Evolutionary conservation across 164 flowering plant genomes (phyloP).

Genomic region (Platanus orientalis): DNA sequence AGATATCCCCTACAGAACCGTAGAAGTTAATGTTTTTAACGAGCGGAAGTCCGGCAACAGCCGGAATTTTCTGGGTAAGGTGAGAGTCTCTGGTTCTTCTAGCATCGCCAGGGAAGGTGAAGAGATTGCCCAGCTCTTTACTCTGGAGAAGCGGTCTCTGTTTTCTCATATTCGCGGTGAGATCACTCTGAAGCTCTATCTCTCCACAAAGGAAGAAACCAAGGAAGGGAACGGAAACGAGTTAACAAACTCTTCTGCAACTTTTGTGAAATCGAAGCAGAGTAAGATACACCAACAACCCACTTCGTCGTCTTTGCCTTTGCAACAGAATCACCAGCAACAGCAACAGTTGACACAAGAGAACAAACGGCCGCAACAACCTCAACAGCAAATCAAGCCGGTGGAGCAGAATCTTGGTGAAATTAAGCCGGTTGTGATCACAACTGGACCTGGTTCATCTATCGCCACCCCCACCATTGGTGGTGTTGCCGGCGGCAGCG

Average conservation of each 20-base stretch:
- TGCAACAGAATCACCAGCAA: slow-evolving; percentile 17
- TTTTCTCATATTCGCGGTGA: slow-evolving; percentile 70
- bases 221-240: slow-evolving; percentile 14
- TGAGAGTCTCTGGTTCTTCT: slow-evolving; percentile 54
- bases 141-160: slow-evolving; percentile 57
- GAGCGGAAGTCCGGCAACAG: slow-evolving; percentile 26
- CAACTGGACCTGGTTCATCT: slow-evolving; percentile 13
- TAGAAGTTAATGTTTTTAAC: slow-evolving; percentile 61
- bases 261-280: slow-evolving; percentile 11
- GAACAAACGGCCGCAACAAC: slow-evolving; percentile 13
- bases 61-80: slow-evolving; percentile 56
- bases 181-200: slow-evolving; percentile 59
- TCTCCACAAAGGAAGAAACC: slow-evolving; percentile 32
- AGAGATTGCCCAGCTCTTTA: slow-evolving; percentile 60
- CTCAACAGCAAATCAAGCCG: slow-evolving; percentile 14
- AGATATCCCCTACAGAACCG: slow-evolving; percentile 44
- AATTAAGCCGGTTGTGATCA: slow-evolving; percentile 22
- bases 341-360: slow-evolving; percentile 15
- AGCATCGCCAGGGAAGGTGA: slow-evolving; percentile 57
- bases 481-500: slow-evolving; percentile 19
- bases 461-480: slow-evolving; percentile 2
- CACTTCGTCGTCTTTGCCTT: slow-evolving; percentile 5
- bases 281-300: slow-evolving; percentile 1
- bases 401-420: slow-evolving; percentile 19
- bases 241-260: not conserved